Evolutionary conservation across 305 asterid species (phyloP).

Genomic region (Fraxinus albicans): DNA sequence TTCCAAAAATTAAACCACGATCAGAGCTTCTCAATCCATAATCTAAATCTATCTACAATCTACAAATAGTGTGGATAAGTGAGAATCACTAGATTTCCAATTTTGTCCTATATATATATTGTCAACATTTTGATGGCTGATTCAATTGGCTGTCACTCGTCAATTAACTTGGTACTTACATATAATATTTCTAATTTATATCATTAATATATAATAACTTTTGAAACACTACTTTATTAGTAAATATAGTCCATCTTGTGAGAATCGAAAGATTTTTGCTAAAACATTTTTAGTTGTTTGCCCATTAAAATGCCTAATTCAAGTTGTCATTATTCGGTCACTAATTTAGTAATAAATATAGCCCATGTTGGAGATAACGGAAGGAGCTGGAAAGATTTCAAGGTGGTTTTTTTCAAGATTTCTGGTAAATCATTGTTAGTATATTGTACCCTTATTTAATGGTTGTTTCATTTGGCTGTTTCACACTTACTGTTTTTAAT

Average conservation of each 20-base stretch:
- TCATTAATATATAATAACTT: background rate
- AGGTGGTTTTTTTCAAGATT: background rate
- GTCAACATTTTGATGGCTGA: background rate
- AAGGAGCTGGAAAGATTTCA: background rate
- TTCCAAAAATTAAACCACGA: conserved; percentile 10
- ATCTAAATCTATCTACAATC: background rate
- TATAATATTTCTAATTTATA: background rate
- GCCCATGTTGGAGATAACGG: background rate
- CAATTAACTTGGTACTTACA: background rate
- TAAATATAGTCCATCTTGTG: background rate
- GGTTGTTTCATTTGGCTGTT: background rate
- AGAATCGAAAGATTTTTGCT: background rate
- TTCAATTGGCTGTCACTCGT: background rate
- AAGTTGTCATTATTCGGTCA: background rate
- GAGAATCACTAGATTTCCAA: background rate
- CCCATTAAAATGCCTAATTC: background rate
- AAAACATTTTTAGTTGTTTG: background rate
- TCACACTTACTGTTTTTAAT: background rate
- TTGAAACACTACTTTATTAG: background rate
- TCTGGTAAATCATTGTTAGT: background rate
- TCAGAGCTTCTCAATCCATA: conserved; percentile 13
- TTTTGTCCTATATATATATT: background rate
- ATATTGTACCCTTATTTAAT: background rate
- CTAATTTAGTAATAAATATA: background rate
- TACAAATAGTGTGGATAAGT: background rate